These are phyloP conservation scores for Aristolochia fimbriata DNA, from an alignment of 164 flowering plant species.

Conservation along the genomic window DNA sequence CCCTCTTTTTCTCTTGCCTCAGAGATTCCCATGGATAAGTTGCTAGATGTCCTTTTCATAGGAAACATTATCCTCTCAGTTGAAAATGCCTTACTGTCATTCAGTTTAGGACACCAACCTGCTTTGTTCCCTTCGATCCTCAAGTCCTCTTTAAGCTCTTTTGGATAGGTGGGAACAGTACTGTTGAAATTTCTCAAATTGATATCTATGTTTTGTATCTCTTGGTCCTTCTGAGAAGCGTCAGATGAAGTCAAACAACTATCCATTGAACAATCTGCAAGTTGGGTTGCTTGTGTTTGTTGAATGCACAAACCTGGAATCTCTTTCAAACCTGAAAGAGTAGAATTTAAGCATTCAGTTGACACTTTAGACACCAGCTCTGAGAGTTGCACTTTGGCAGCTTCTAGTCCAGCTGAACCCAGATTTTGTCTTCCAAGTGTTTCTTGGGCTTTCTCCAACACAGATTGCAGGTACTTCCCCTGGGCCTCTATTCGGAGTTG, in stretches of 20 bases:
- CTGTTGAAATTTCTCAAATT: constrained; percentile 27
- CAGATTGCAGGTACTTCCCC: constrained; percentile 79
- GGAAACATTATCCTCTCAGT: constrained; percentile 23
- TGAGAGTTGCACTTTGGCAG: constrained; percentile 69
- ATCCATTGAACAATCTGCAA: constrained; percentile 56
- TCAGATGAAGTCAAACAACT: constrained; percentile 77
- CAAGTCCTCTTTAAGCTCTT: constrained; percentile 22
- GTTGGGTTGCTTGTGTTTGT: constrained; percentile 39
- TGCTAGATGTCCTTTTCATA: constrained; percentile 21
- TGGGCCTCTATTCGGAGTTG: constrained; percentile 90
- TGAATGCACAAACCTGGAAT: constrained; percentile 34
- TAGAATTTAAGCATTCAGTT: constrained; percentile 50
- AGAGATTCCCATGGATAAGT: constrained; percentile 45
- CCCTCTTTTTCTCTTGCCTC: constrained; percentile 22
- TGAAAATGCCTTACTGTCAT: constrained; percentile 24
- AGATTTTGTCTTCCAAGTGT: constrained; percentile 71
- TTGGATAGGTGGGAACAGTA: constrained; percentile 16
- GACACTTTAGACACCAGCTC: constrained; percentile 71
- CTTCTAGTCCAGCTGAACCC: constrained; percentile 60
- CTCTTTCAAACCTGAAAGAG: constrained; percentile 45
- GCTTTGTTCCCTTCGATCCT: constrained; percentile 19
- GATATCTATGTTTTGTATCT: constrained; percentile 29
- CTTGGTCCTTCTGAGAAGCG: constrained; percentile 50
- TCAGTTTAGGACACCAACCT: constrained; percentile 27
- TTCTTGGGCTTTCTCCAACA: constrained; percentile 87